Conservation (phyloP, 2,329 filamentous ascomycete species). For the Ceratocystis ficicola region DNA sequence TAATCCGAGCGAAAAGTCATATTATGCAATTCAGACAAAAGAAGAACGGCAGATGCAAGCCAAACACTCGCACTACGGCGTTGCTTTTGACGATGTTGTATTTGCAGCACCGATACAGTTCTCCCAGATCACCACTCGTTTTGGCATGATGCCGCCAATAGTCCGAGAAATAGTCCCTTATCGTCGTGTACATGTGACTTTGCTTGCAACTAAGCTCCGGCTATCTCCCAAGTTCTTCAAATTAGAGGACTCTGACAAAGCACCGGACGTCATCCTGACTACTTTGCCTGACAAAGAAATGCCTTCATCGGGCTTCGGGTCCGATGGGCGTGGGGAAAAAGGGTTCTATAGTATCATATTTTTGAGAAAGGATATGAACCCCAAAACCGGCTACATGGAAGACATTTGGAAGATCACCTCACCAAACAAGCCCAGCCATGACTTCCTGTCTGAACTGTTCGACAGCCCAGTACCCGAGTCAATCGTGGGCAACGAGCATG, state of each 20-base stretch:
- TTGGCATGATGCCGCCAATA: slow-evolving; percentile 52
- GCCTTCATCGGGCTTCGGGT: slow-evolving; percentile 34
- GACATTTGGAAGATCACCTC: slow-evolving; percentile 57
- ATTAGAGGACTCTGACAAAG: slow-evolving; percentile 41
- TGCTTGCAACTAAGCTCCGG: slow-evolving; percentile 67
- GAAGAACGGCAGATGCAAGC: no score
- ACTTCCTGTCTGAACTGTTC: slow-evolving; percentile 43
- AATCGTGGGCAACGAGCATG: slow-evolving; percentile 30
- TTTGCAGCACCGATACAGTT: slow-evolving; percentile 77
- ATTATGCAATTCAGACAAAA: not conserved
- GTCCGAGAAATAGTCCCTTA: slow-evolving; percentile 71
- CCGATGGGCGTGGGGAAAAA: slow-evolving; percentile 53
- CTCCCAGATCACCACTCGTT: slow-evolving; percentile 52
- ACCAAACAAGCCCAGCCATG: slow-evolving; percentile 39
- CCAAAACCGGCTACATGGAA: slow-evolving; percentile 41
- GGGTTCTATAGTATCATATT: slow-evolving; percentile 81
- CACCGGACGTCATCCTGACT: slow-evolving; percentile 69
- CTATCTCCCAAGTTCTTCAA: slow-evolving; percentile 64
- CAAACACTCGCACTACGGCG: slow-evolving; percentile 20
- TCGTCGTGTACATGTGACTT: slow-evolving; percentile 73
- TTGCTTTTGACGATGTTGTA: slow-evolving; percentile 64
- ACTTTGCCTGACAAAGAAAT: slow-evolving; percentile 55
- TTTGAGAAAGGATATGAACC: slow-evolving; percentile 52
- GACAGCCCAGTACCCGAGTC: slow-evolving; percentile 37
- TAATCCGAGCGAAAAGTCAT: not conserved